Conservation (phyloP, 78 protist genomes). For the Chrysochromulina parva region DNA sequence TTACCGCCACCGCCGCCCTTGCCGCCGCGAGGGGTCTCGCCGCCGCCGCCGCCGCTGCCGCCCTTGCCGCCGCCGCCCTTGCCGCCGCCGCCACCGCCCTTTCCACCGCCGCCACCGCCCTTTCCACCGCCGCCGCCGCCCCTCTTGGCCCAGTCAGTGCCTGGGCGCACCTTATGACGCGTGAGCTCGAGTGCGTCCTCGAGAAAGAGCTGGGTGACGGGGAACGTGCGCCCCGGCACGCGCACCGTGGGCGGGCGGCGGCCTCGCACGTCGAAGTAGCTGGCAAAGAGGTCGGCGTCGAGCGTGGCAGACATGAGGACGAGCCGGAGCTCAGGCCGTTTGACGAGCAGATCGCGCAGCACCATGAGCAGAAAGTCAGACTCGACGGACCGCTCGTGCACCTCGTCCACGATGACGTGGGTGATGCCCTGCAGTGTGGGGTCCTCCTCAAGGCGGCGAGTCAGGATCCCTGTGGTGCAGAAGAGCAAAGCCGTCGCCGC, state of each 20-base stretch:
- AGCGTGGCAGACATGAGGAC: slow-evolving; percentile 83
- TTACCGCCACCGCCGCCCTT: no score
- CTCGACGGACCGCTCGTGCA: slow-evolving; percentile 83
- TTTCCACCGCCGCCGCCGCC: no score
- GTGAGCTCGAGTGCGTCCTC: slow-evolving; percentile 47
- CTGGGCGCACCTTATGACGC: background rate
- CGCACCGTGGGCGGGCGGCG: slow-evolving; percentile 26
- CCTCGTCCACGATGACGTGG: slow-evolving; percentile 49
- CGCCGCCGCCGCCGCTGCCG: no score
- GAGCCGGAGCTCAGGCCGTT: slow-evolving; percentile 38
- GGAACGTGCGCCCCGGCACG: slow-evolving; percentile 78
- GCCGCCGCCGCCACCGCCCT: no score
- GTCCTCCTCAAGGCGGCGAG: slow-evolving; percentile 16
- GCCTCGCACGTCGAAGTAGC: slow-evolving; percentile 60
- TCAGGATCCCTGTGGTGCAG: slow-evolving; percentile 45
- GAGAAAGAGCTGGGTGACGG: slow-evolving; percentile 44
- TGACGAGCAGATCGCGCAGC: slow-evolving; percentile 10
- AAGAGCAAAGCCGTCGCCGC: slow-evolving; percentile 68
- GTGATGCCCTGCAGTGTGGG: background rate
- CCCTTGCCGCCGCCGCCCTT: no score
- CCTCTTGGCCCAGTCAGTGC: background rate
- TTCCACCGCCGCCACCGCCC: no score
- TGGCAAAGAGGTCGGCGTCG: slow-evolving; percentile 72
- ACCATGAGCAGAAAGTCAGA: slow-evolving; percentile 72
- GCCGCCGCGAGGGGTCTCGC: no score